Percentiles rank a stretch among this genome's conserved stretches.
Evolutionary conservation across 2,329 filamentous ascomycete genomes (phyloP).

Genomic region (Colletotrichum echinochloae): DNA sequence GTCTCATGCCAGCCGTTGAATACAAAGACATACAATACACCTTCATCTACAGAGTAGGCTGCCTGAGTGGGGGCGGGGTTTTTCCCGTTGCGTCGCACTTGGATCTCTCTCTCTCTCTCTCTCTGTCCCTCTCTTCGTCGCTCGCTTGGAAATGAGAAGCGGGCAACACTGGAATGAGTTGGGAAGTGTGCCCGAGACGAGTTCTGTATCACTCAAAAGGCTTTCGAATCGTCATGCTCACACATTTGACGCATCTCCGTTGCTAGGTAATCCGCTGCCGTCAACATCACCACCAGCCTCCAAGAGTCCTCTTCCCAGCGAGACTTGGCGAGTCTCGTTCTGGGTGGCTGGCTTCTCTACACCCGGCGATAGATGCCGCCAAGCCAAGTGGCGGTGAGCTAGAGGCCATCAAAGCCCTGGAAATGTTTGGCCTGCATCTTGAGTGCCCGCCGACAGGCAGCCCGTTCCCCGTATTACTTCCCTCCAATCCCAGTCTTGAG

Average conservation of each 20-base stretch:
- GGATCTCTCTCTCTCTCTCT: background rate
- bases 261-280: conserved; percentile 18
- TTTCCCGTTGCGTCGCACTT: background rate
- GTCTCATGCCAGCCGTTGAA: background rate
- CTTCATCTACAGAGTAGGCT: background rate
- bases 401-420: conserved; percentile 23
- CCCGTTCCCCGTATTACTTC: conserved; percentile 8
- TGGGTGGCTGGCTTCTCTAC: conserved; percentile 14
- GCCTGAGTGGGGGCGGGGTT: background rate
- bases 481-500: conserved; percentile 23
- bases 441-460: conserved; percentile 3
- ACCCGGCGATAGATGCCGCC: conserved; percentile 24
- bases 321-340: background rate
- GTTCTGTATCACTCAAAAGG: background rate
- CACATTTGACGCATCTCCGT: conserved; percentile 9
- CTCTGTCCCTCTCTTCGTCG: background rate
- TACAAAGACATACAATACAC: background rate
- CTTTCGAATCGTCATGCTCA: conserved; percentile 2
- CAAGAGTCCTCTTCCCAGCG: background rate
- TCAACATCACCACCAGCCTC: conserved; percentile 4
- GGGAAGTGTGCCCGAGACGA: background rate
- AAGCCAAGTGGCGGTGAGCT: conserved; percentile 40
- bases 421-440: conserved; percentile 18
- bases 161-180: conserved; percentile 5
- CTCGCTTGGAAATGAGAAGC: background rate